A percentile compares a stretch with the other conserved stretches of the same genome.
Conservation (phyloP, 192 early-diverging fungal genomes). For the Podila verticillata region DNA sequence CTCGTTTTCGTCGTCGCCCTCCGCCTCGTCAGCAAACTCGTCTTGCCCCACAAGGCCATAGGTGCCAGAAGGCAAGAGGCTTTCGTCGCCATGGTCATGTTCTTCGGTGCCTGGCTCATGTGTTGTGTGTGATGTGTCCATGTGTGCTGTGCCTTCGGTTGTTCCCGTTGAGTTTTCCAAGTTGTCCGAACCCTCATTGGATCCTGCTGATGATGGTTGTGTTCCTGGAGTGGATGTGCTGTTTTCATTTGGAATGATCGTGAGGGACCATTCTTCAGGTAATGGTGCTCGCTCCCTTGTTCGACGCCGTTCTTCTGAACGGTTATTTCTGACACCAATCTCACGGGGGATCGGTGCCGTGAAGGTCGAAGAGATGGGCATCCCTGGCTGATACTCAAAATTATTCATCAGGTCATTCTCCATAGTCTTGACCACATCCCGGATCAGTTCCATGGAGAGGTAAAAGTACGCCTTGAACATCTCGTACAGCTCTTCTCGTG, state of each 20-base stretch:
- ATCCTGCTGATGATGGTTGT: conserved; percentile 3
- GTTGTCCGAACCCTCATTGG: neutral
- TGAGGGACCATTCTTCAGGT: conserved; percentile 30
- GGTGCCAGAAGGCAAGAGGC: conserved; percentile 10
- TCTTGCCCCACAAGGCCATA: conserved; percentile 34
- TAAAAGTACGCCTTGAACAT: conserved; percentile 96
- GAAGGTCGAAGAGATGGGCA: conserved; percentile 92
- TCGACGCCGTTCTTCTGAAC: conserved; percentile 9
- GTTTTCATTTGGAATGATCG: conserved; percentile 13
- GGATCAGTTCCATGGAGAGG: conserved; percentile 88
- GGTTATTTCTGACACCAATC: conserved; percentile 53
- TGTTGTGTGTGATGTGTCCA: neutral
- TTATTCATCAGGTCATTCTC: conserved; percentile 90
- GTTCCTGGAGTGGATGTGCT: neutral
- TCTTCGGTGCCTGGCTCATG: neutral
- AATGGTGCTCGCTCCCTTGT: conserved; percentile 23
- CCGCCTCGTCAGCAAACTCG: conserved; percentile 37
- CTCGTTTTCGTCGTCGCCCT: conserved; percentile 24
- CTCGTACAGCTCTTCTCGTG: conserved; percentile 81
- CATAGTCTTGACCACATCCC: conserved; percentile 88
- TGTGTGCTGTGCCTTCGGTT: neutral
- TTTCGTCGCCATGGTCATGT: neutral
- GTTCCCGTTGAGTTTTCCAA: no score
- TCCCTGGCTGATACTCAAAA: conserved; percentile 80
- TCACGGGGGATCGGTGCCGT: conserved; percentile 78